These are phyloP conservation scores for Cerrena zonata DNA, from an alignment of 1,284 basidiomycete genomes.

Conservation along the genomic window DNA sequence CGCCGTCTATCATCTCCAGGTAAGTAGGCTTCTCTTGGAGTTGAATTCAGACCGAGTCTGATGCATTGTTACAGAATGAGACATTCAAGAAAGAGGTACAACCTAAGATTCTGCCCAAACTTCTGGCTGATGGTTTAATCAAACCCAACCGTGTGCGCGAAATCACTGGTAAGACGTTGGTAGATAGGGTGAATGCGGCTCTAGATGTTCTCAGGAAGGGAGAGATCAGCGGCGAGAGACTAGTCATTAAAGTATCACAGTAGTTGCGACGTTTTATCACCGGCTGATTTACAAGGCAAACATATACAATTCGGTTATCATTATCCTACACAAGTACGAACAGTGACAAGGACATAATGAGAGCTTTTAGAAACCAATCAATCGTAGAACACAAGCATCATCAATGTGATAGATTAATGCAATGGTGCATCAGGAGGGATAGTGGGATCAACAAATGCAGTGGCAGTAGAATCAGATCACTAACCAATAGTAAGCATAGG, in stretches of 20 bases:
- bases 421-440: too few relatives aligned
- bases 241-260: conserved; percentile 3
- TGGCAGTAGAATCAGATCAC: too few relatives aligned
- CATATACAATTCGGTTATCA: too few relatives aligned
- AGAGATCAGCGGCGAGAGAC: conserved; percentile 13
- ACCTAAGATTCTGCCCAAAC: conserved; percentile 7
- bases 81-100: conserved; percentile 5
- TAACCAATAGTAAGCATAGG: too few relatives aligned
- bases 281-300: too few relatives aligned
- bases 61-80: background rate
- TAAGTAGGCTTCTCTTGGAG: background rate
- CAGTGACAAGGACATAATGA: too few relatives aligned
- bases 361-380: too few relatives aligned
- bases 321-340: too few relatives aligned
- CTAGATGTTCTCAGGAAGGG: conserved; percentile 9
- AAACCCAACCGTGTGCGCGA: conserved; percentile 3
- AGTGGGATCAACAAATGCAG: too few relatives aligned
- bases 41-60: background rate
- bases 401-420: too few relatives aligned
- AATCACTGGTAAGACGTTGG: conserved; percentile 5
- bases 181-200: conserved; percentile 7
- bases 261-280: too few relatives aligned
- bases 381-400: too few relatives aligned
- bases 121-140: conserved; percentile 8
- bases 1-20: conserved; percentile 1